phyloP scores from a whole-genome alignment of 306 rosid species.

The Morella rubra region DNA sequence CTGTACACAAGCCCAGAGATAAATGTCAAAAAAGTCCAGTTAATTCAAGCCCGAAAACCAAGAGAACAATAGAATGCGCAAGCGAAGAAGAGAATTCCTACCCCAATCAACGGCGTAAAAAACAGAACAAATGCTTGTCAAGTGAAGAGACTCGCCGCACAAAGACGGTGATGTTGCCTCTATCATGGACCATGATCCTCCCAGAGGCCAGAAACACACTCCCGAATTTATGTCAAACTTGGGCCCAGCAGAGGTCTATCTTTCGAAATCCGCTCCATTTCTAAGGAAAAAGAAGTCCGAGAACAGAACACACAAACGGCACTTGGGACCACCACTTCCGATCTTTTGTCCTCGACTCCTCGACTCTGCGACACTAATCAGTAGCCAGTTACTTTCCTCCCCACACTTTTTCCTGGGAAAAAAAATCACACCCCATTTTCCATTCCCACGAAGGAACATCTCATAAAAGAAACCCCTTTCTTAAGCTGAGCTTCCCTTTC shows the following conservation, averaged over 20 bases:
- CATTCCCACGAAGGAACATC: slow-evolving; percentile 20
- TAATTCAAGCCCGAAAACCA: no score
- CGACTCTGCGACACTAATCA: slow-evolving; percentile 35
- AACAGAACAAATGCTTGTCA: no score
- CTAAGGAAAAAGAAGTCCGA: not conserved
- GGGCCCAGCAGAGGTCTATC: not conserved
- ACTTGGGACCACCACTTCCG: slow-evolving; percentile 49
- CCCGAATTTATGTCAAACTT: not conserved
- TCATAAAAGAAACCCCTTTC: slow-evolving; percentile 13
- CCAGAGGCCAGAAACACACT: not conserved
- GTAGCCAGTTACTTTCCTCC: slow-evolving; percentile 27
- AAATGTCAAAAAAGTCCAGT: no score
- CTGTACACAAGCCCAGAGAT: no score
- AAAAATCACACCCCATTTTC: not conserved
- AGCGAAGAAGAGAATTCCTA: no score
- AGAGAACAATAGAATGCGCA: no score
- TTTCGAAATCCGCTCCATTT: slow-evolving; percentile 25
- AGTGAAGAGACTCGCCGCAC: no score
- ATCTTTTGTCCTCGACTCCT: slow-evolving; percentile 32
- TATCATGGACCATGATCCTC: not conserved
- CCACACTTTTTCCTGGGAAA: slow-evolving; percentile 14
- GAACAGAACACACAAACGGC: slow-evolving; percentile 50
- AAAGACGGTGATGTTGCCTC: no score
- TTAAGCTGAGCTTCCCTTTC: slow-evolving; percentile 15
- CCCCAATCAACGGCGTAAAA: no score